Conservation (phyloP, 1,284 basidiomycete genomes). For the Papiliotrema nemorosa region DNA sequence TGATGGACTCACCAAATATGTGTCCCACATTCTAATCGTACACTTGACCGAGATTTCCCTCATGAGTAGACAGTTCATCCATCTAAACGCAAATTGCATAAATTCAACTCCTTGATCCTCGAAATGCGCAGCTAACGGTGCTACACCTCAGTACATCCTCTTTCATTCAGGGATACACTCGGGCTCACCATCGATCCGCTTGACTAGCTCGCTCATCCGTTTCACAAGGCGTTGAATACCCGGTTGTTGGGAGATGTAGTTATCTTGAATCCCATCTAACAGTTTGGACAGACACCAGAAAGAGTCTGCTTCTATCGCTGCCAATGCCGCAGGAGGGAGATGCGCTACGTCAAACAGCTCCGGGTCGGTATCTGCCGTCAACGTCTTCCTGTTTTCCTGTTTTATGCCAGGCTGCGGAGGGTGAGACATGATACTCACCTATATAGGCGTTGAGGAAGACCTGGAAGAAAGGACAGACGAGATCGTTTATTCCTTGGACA, state of each 20-base stretch:
- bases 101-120: constrained; percentile 89
- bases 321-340: constrained; percentile 66
- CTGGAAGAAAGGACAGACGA: constrained; percentile 91
- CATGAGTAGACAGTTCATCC: constrained; percentile 99
- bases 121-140: constrained; percentile 75
- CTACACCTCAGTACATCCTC: constrained; percentile 49
- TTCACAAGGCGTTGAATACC: constrained; percentile 88
- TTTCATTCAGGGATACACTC: neutral
- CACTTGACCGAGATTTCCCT: constrained; percentile 90
- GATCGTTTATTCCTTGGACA: constrained; percentile 96
- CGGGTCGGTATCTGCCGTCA: constrained; percentile 62
- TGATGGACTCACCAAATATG: constrained; percentile 82
- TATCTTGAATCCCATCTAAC: constrained; percentile 93
- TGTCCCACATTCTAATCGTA: constrained; percentile 98
- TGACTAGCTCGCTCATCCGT: constrained; percentile 87
- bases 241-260: constrained; percentile 91
- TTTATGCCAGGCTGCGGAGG: neutral
- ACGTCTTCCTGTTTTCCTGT: constrained; percentile 3
- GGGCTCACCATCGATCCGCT: constrained; percentile 76
- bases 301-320: constrained; percentile 87
- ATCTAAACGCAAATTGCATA: constrained; percentile 97
- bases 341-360: constrained; percentile 75
- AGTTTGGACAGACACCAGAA: constrained; percentile 95
- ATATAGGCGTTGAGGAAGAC: constrained; percentile 83
- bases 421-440: constrained; percentile 53